Evolutionary conservation across 345 rosid genomes (phyloP), one percentile per base, ranked within the genome.

Genomic region (Carallia pectinifolia): DNA sequence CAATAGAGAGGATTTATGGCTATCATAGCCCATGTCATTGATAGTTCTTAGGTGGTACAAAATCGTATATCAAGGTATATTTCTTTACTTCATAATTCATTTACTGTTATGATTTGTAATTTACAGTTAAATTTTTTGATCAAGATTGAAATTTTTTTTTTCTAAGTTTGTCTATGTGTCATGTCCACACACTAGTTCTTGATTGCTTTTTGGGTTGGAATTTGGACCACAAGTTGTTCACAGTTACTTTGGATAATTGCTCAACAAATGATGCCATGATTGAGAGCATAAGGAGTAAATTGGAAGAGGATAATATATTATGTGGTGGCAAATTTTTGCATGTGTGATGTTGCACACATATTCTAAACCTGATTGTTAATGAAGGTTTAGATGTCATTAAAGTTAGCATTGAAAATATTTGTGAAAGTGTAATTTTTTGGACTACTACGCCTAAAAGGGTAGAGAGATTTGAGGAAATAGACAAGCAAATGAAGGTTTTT

Each of bases 311-410:
- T 8, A 1, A 9, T 9, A 1, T n/a, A 1, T n/a, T 2, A 6
- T 53, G 29, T 18, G 10, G 2, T 6, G 36, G 19, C 0, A 3
- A 5, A n/a, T 67, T 52, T 27, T 62, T 47, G 31, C 39, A 62
- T 37, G 27, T 50, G 61, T 29, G 6, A 6, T 61, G 19, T 48
- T 34, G 31, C 47, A 18, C 58, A 29, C 66, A 65, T 15, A 53
- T 80, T 16, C 59, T 76, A 6, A 69, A 66, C 47, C 13, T 61
- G 4, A 69, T 76, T 47, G 78, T 53, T 4, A 69, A 66, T 4
- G 65, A 63, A 60, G 74, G 73, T 4, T 30, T 71, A 4, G 37
- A 71, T 31, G 33, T 70, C 9, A 71, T 74, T 36, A 38, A 37
- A 2, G 55, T 9, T 38, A 33, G 17, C 2, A 67, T 67, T 17